These are phyloP conservation scores for Ambispora gerdemannii DNA, from an alignment of 192 early-diverging fungal species.

Conservation along the genomic window DNA sequence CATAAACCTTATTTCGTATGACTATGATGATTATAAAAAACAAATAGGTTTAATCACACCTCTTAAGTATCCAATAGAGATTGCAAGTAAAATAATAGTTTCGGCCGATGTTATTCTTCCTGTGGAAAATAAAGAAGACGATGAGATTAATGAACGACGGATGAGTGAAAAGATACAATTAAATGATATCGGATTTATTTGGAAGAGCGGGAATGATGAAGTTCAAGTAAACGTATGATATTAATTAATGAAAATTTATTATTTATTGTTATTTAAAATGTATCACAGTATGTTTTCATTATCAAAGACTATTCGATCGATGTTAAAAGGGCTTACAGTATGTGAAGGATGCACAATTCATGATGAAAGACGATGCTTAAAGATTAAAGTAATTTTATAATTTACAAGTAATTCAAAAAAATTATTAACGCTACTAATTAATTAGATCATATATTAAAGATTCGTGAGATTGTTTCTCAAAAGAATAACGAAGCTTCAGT, in stretches of 20 bases:
- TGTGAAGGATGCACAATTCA: background rate
- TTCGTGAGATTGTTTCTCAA: background rate
- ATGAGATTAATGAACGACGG: background rate
- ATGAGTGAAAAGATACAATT: slow-evolving; percentile 18
- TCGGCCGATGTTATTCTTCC: background rate
- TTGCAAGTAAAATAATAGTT: background rate
- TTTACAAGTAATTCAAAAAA: too few relatives aligned
- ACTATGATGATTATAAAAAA: background rate
- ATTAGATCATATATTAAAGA: slow-evolving; percentile 15
- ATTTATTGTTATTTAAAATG: background rate
- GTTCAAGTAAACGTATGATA: background rate
- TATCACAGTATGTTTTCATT: background rate
- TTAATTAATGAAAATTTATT: background rate
- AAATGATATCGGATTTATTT: slow-evolving; percentile 22
- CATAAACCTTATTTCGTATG: background rate
- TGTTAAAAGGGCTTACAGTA: slow-evolving; percentile 2
- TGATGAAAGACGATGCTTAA: slow-evolving; percentile 5
- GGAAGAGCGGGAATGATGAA: background rate
- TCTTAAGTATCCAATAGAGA: background rate
- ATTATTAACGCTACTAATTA: too few relatives aligned
- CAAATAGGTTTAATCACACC: slow-evolving; percentile 1
- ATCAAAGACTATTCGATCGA: slow-evolving; percentile 12
- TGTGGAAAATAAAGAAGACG: background rate
- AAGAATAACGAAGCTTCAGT: background rate
- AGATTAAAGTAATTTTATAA: slow-evolving; percentile 21